Conservation (phyloP, 345 rosid species). For the Linum tenue region DNA sequence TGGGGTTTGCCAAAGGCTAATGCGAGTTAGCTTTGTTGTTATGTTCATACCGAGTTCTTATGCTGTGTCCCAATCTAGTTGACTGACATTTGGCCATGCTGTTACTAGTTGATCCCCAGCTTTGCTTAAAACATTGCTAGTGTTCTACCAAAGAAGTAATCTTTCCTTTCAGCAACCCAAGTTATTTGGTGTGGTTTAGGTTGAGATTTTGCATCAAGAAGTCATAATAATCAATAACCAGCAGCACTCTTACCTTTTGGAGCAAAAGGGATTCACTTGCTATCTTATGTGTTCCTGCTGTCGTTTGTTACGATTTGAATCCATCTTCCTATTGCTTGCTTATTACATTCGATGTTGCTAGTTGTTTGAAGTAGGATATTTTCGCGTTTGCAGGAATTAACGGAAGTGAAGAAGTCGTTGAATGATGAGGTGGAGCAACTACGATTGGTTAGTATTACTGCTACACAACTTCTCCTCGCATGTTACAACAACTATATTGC, state of each 20-base stretch:
- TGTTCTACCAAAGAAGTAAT: not conserved
- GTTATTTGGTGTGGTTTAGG: no score
- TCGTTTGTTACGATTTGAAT: not conserved
- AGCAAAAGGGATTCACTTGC: no score
- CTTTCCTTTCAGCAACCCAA: no score
- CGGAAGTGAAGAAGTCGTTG: slow-evolving; percentile 59
- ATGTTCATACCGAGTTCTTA: not conserved
- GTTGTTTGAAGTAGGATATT: not conserved
- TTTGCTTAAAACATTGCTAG: not conserved
- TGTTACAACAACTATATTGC: slow-evolving; percentile 1
- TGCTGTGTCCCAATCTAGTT: not conserved
- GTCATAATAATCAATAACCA: no score
- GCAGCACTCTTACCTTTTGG: no score
- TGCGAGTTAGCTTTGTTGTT: not conserved
- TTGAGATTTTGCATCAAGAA: no score
- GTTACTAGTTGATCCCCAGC: not conserved
- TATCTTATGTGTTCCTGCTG: not conserved
- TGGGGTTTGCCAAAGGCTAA: not conserved
- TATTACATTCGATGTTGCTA: not conserved
- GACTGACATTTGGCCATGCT: not conserved
- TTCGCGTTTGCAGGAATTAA: slow-evolving; percentile 45
- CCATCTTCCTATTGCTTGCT: not conserved
- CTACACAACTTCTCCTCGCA: not conserved
- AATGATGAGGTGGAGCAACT: slow-evolving; percentile 79
- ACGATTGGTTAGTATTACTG: slow-evolving; percentile 34